Base-by-base conservation (phyloP, 2,329 filamentous ascomycete genomes). In the Epichloe typhina region DNA sequence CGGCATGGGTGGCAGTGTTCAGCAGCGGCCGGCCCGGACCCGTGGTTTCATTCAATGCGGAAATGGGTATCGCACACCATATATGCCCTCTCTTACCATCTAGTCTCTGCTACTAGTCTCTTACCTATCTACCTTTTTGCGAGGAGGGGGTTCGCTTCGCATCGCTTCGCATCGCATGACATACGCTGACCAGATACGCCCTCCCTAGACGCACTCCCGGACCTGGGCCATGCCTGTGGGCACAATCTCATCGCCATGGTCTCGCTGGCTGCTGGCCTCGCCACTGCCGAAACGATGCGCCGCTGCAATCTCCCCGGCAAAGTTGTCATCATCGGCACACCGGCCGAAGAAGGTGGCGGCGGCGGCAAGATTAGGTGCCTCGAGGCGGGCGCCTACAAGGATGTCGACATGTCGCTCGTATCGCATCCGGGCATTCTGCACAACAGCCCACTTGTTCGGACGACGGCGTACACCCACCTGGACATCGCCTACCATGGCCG, bases 401-500 rank as follows among this genome's bases (percentile, higher is more conserved):
- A 55, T 26, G 49, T 56, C 7, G 53, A 58, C 38, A 42, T 60
- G 12, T 53, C 52, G 31, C 53, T 61, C 23, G 59, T 61, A 12
- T 56, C 58, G 11, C 58, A 62, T 21, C 60, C 59, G 1, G 48
- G 67, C 21, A 70, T 69, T 47, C 54, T 68, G 52, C 49, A 60
- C 13, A 69, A 77, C 53, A 64, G 66, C 4, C 70, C 74, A 1
- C 61, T 77, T 2, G 70, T 76, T 57, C 68, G 70, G 3, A 80
- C 76, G 1, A 70, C 73, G 3, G 76, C 76, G 5, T 79, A 73
- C 55, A 58, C 64, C 4, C 63, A 66, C 47, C 71, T 78, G 58
- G 69, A 67, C 44, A 74, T 73, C 4, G 73, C 73, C 53, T 80
- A 75, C 56, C 69, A 71, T 9, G 79, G 78, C 5, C 70, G 69